Conservation (phyloP, 106 monocot species). For the Iris macrosiphon region DNA sequence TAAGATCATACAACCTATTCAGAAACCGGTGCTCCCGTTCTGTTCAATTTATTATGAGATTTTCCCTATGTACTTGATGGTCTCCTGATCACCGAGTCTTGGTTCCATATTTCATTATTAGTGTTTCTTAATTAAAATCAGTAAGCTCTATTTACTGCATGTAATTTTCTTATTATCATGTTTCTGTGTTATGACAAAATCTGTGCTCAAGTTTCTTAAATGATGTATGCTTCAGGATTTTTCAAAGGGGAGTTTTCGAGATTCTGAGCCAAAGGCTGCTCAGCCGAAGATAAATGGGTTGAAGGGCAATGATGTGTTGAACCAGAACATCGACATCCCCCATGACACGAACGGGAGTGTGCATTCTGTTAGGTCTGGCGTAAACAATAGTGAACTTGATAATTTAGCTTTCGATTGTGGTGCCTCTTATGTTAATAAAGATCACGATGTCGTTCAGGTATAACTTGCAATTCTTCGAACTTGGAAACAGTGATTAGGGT, state of each 20-base stretch:
- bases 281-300: not conserved
- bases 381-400: not conserved
- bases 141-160: no score
- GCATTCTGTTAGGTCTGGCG: not conserved
- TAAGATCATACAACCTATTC: no score
- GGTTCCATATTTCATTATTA: no score
- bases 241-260: not conserved
- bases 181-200: no score
- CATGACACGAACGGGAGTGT: not conserved
- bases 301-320: not conserved
- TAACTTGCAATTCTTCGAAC: not conserved
- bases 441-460: slow-evolving; percentile 6
- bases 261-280: not conserved
- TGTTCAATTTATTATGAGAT: no score
- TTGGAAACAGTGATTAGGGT: not conserved
- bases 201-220: no score
- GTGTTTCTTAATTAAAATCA: no score
- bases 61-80: no score
- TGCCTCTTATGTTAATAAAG: not conserved
- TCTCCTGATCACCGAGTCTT: no score
- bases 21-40: no score
- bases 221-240: slow-evolving; percentile 4
- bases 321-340: not conserved
- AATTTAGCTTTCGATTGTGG: slow-evolving; percentile 4
- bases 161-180: no score